These are phyloP conservation scores for Globisporangium solare DNA, from an alignment of 352 stramenopile species.

Conservation along the genomic window DNA sequence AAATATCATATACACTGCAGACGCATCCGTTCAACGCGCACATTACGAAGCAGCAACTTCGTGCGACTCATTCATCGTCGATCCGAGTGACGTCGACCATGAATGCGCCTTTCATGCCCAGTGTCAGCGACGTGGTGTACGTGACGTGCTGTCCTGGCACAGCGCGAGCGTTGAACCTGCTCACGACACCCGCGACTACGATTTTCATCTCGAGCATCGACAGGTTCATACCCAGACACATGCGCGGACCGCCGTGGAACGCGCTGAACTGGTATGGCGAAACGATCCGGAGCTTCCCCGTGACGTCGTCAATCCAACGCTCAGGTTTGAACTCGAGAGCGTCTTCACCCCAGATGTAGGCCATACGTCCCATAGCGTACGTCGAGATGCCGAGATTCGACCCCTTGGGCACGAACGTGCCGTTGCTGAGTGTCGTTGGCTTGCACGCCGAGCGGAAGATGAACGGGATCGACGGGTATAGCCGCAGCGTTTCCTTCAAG, in stretches of 20 bases:
- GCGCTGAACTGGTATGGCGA: conserved; percentile 44
- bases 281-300: conserved; percentile 18
- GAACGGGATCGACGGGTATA: conserved; percentile 52
- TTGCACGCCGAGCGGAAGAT: conserved; percentile 22
- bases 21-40: too few species aligned
- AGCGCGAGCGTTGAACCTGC: conserved; percentile 27
- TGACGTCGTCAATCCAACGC: conserved; percentile 46
- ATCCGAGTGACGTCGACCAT: conserved; percentile 1
- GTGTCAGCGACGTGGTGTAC: conserved; percentile 26
- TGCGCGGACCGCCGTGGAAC: conserved; percentile 51
- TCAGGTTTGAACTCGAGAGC: conserved; percentile 39
- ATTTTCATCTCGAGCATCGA: conserved; percentile 62
- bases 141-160: conserved; percentile 19
- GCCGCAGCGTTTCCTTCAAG: conserved; percentile 56
- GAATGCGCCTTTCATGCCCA: conserved; percentile 22
- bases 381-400: conserved; percentile 38
- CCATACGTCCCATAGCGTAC: conserved; percentile 49
- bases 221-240: conserved; percentile 48
- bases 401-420: conserved; percentile 53
- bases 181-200: conserved; percentile 40
- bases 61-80: neutral
- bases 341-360: conserved; percentile 61
- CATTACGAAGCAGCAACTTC: neutral
- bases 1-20: too few species aligned
- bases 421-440: conserved; percentile 62